Conservation (phyloP, 176 grass and related monocot genomes). For the Chloris gayana region DNA sequence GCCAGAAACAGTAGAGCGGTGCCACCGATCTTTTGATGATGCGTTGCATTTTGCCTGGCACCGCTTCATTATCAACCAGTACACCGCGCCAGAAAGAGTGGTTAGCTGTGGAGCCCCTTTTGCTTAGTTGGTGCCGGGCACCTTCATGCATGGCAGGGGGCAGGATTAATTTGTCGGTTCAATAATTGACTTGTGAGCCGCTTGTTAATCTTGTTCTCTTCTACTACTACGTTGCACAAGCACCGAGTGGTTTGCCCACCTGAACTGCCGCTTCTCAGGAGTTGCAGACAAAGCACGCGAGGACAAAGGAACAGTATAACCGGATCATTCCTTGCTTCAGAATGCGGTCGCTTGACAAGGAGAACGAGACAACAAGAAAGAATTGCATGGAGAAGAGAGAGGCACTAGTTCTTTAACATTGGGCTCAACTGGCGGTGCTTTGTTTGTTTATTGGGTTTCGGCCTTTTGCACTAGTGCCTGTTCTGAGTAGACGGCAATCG, state of each 20-base stretch:
- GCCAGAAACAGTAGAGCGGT: not conserved
- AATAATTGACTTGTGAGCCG: constrained; percentile 19
- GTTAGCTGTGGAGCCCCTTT: constrained; percentile 18
- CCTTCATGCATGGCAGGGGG: not conserved
- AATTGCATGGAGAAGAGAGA: constrained; percentile 1
- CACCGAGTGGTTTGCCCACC: not conserved
- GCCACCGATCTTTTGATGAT: not conserved
- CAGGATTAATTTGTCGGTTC: not conserved
- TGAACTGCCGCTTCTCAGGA: not conserved
- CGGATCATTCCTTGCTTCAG: not conserved
- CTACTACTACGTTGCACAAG: not conserved
- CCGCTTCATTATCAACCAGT: not conserved
- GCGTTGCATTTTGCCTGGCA: not conserved
- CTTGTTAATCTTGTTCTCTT: constrained; percentile 30
- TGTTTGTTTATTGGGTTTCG: not conserved
- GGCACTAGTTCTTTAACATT: too few species aligned
- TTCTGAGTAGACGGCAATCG: not conserved
- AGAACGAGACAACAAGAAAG: not conserved
- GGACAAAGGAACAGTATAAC: constrained; percentile 29
- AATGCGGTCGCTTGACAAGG: not conserved
- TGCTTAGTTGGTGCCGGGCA: not conserved
- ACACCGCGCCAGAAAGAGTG: not conserved
- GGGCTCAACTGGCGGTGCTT: not conserved
- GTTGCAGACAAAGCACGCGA: not conserved
- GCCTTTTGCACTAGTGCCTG: not conserved